Conservation (phyloP, 495 filamentous ascomycete genomes). For the Aspergillus bridgeri region DNA sequence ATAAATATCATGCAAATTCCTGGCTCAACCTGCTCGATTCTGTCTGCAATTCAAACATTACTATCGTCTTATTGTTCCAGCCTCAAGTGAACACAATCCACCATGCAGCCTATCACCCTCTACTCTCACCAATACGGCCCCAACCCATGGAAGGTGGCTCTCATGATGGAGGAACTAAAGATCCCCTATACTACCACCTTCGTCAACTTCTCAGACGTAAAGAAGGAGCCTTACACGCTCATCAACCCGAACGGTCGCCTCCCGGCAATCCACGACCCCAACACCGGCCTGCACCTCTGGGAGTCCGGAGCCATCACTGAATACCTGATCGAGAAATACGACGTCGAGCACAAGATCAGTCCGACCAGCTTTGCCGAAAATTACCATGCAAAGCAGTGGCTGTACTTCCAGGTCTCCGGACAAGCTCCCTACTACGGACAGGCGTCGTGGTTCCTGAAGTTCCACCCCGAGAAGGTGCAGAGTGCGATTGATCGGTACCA, state of each 20-base stretch:
- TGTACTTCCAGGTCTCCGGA: conserved; percentile 56
- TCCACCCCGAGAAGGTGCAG: conserved; percentile 48
- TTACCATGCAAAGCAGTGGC: conserved; percentile 34
- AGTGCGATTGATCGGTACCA: conserved; percentile 50
- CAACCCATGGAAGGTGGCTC: conserved; percentile 44
- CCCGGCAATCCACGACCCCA: conserved; percentile 55
- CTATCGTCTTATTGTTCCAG: neutral
- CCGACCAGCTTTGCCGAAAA: conserved; percentile 33
- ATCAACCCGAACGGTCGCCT: conserved; percentile 65
- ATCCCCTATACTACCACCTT: conserved; percentile 44
- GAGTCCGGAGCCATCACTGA: conserved; percentile 58
- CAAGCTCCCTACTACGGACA: conserved; percentile 60
- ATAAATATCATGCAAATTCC: neutral
- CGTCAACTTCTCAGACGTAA: conserved; percentile 46
- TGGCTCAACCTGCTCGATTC: neutral
- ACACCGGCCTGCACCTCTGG: conserved; percentile 57
- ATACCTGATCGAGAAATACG: conserved; percentile 5
- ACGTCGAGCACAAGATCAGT: conserved; percentile 2
- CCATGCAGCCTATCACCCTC: conserved; percentile 1
- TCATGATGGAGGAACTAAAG: conserved; percentile 55
- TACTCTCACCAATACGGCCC: conserved; percentile 1
- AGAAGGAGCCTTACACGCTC: conserved; percentile 41
- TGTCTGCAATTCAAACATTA: neutral
- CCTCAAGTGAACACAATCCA: neutral
- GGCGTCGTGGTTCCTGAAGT: conserved; percentile 42